A percentile compares a stretch with the other conserved stretches of the same genome.
These are phyloP conservation scores for Apophysomyces elegans DNA, from an alignment of 371 early-diverging fungal genomes.

Conservation along the genomic window DNA sequence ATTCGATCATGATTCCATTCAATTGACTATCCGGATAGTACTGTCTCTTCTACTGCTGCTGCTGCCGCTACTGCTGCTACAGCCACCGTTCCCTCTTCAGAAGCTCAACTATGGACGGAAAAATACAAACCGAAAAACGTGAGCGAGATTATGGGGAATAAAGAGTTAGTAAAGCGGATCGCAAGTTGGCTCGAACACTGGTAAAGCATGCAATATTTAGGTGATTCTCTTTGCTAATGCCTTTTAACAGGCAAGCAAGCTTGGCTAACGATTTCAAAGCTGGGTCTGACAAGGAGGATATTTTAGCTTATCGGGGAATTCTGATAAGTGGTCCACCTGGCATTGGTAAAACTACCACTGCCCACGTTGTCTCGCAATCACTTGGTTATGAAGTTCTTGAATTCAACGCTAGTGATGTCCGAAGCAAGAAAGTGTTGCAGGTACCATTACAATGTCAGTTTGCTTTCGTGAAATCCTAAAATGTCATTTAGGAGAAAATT, in stretches of 20 bases:
- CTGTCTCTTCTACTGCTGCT: neutral
- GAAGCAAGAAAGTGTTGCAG: constrained; percentile 89
- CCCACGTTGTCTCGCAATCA: constrained; percentile 83
- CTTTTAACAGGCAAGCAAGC: constrained; percentile 30
- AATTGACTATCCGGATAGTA: neutral
- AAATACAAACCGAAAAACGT: constrained; percentile 91
- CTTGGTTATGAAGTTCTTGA: constrained; percentile 92
- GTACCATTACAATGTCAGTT: constrained; percentile 32
- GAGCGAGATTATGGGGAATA: constrained; percentile 95
- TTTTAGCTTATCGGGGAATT: constrained; percentile 64
- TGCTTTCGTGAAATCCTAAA: neutral
- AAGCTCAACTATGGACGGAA: constrained; percentile 90
- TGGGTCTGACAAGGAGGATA: constrained; percentile 22
- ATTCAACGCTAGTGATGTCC: constrained; percentile 99
- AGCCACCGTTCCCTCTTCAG: neutral
- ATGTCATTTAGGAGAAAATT: constrained; percentile 20
- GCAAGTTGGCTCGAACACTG: constrained; percentile 77
- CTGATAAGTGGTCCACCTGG: constrained; percentile 98
- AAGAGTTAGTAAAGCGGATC: constrained; percentile 68
- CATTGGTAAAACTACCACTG: constrained; percentile 98
- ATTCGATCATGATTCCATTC: no score
- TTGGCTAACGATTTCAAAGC: constrained; percentile 19
- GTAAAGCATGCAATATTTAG: constrained; percentile 47
- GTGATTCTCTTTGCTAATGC: neutral
- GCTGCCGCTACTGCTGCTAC: neutral